These are phyloP conservation scores for Jackrogersella minutella DNA, from an alignment of 495 filamentous ascomycete species.

Conservation along the genomic window DNA sequence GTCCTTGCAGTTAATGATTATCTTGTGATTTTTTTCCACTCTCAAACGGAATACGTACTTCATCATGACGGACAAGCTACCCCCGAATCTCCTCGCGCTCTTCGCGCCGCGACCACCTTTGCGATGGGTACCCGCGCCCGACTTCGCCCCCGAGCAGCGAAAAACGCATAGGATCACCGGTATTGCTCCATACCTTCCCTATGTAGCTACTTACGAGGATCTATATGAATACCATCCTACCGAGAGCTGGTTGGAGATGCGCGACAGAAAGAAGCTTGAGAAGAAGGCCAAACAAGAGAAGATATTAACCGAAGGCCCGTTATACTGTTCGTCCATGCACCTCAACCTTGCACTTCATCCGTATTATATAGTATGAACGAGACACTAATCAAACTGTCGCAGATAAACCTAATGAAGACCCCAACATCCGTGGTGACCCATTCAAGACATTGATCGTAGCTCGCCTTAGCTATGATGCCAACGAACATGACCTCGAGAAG, in stretches of 20 bases:
- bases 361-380: conserved; percentile 6
- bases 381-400: conserved; percentile 3
- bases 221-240: conserved; percentile 80
- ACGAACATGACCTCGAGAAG: conserved; percentile 87
- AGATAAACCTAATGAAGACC: conserved; percentile 79
- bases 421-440: conserved; percentile 87
- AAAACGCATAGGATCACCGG: conserved; percentile 75
- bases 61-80: conserved; percentile 93
- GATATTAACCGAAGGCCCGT: conserved; percentile 69
- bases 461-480: conserved; percentile 86
- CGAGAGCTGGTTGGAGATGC: conserved; percentile 89
- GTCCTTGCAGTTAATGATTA: no score
- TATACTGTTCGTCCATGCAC: conserved; percentile 68
- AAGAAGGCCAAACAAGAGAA: conserved; percentile 71
- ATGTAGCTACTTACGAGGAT: conserved; percentile 73
- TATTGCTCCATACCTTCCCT: conserved; percentile 75
- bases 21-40: neutral
- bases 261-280: conserved; percentile 80
- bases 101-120: conserved; percentile 93
- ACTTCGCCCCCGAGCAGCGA: conserved; percentile 84
- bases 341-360: conserved; percentile 30
- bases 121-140: conserved; percentile 84
- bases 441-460: conserved; percentile 95
- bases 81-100: conserved; percentile 88
- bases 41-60: conserved; percentile 1